Evolutionary conservation across 1,284 basidiomycete species (phyloP).

Genomic region (Rhodotorula sp.): DNA sequence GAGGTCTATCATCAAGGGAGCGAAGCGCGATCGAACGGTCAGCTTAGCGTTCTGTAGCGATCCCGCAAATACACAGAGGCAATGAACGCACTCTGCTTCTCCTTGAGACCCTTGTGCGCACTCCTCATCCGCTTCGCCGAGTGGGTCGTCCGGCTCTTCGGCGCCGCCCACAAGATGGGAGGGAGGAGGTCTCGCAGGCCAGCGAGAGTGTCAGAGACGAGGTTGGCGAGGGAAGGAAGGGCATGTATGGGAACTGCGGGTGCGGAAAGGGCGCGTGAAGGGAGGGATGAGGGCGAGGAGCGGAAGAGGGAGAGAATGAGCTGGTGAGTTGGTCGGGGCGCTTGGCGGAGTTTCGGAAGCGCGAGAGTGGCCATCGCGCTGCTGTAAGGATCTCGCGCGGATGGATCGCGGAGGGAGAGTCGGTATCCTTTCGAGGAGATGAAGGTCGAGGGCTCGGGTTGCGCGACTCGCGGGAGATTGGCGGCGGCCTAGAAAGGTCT

Average conservation of each 20-base stretch:
- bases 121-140: slow-evolving; percentile 92
- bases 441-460: no score
- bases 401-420: no score
- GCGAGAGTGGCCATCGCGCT: slow-evolving; percentile 19
- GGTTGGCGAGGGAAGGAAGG: slow-evolving; percentile 17
- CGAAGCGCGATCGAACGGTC: background rate
- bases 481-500: no score
- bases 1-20: slow-evolving; percentile 61
- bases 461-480: no score
- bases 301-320: slow-evolving; percentile 1
- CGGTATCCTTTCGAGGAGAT: no score
- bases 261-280: slow-evolving; percentile 9
- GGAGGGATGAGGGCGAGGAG: background rate
- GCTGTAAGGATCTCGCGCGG: no score
- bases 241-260: background rate
- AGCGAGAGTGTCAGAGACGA: slow-evolving; percentile 32
- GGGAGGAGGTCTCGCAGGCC: slow-evolving; percentile 75
- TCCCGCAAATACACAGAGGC: no score
- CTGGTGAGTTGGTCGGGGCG: slow-evolving; percentile 6
- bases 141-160: slow-evolving; percentile 92
- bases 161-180: slow-evolving; percentile 83
- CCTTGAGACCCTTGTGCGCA: slow-evolving; percentile 91
- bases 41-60: no score
- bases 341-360: background rate
- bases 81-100: slow-evolving; percentile 74